Evolutionary conservation across 2,329 filamentous ascomycete species (phyloP), one percentile per base, ranked within the genome.

Genomic region (Cryphonectria nitschkei): DNA sequence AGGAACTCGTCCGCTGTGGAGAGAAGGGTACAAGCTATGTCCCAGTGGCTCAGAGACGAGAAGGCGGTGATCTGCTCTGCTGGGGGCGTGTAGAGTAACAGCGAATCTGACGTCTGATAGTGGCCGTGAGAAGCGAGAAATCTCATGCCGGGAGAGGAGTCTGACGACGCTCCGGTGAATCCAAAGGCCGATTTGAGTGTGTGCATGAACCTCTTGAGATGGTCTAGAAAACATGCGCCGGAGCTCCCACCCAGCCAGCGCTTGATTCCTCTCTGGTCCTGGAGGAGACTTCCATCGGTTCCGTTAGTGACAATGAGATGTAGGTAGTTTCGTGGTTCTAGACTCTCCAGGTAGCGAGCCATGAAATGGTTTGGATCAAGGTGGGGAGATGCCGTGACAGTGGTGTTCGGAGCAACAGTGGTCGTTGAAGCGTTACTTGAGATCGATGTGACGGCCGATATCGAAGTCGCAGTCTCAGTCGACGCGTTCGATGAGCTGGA

Each of bases 171-270:
- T 68, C 34, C 64, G 37, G 41, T 70, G 74, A 78, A 52, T 78
- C 78, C 29, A 74, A n/a, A 79, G 78, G 29, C 81, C 74, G 72
- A 68, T 14, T 64, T 63, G 26, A 82, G 77, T 19, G 80, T 81
- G 54, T 77, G 76, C 77, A 87, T 84, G 71, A 86, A 82, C 66
- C 81, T 81, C 72, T 86, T 86, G 58, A 87, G 75, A 26, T 82
- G 78, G 70, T 87, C 84, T 6, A 86, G 80, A 68, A 86, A 86
- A 0, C 82, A 84, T 14, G 84, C 83, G 22, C 84, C 84, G 32
- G 84, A 85, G 9, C 84, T 86, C 74, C 83, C 83, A 54, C 85
- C 85, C 2, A 85, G 80, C 74, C 84, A 86, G 16, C 84, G 82
- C 1, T 80, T 77, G 34, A 80, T 82, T 34, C 84, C 84, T 61